phyloP scores from a whole-genome alignment of 2,329 filamentous ascomycete genomes.

The Aspergillus novoparasiticus region DNA sequence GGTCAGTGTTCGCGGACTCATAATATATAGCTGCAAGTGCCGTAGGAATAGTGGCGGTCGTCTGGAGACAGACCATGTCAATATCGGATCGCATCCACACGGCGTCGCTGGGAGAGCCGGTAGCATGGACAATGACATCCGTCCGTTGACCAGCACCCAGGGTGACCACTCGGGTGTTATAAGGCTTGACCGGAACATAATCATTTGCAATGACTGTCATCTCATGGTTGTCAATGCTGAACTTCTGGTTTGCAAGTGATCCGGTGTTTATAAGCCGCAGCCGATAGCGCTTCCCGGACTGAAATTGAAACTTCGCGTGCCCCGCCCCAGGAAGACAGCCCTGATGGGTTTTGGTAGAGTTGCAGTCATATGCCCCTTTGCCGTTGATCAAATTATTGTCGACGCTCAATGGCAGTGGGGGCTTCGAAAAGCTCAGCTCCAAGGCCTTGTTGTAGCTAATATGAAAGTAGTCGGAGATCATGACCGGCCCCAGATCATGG shows the following conservation, averaged over 20 bases:
- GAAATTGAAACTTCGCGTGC: slow-evolving; percentile 34
- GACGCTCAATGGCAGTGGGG: no score
- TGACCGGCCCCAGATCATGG: slow-evolving; percentile 31
- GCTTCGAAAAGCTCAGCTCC: no score
- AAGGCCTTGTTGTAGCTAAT: not conserved
- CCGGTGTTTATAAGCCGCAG: slow-evolving; percentile 45
- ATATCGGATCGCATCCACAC: slow-evolving; percentile 17
- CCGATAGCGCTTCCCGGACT: no score
- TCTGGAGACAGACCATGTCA: slow-evolving; percentile 7
- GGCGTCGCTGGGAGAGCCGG: slow-evolving; percentile 23
- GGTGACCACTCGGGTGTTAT: slow-evolving; percentile 62
- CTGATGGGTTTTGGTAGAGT: not conserved
- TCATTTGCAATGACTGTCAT: slow-evolving; percentile 68
- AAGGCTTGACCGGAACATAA: slow-evolving; percentile 64
- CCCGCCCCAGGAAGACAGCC: not conserved
- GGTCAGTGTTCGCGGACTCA: no score
- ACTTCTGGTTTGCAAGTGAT: slow-evolving; percentile 31
- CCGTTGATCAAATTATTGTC: no score
- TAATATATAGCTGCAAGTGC: not conserved
- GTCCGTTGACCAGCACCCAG: slow-evolving; percentile 61
- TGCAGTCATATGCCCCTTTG: no score
- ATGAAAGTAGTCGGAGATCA: slow-evolving; percentile 38
- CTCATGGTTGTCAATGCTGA: slow-evolving; percentile 60
- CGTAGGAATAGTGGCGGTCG: slow-evolving; percentile 1
- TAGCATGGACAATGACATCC: slow-evolving; percentile 34